phyloP scores from a whole-genome alignment of 257 asterid species.

The Gentiana macrophylla region DNA sequence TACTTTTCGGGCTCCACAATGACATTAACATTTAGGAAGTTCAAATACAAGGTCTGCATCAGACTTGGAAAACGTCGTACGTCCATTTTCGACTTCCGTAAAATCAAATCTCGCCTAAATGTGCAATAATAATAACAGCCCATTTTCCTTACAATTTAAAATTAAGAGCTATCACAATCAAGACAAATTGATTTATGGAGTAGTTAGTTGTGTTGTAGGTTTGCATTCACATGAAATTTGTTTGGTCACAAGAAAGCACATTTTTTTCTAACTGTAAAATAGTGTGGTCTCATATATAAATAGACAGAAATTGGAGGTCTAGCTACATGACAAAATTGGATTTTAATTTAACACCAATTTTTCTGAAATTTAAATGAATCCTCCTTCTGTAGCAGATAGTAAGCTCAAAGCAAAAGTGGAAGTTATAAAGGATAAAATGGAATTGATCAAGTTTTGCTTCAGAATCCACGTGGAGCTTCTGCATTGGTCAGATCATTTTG shows the following conservation, averaged over 20 bases:
- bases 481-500: slow-evolving; percentile 38
- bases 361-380: slow-evolving; percentile 48
- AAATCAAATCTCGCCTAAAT: no score
- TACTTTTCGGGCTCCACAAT: no score
- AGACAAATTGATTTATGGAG: no score
- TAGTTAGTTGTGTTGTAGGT: slow-evolving; percentile 37
- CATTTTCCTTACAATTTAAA: no score
- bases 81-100: no score
- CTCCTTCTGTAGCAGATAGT: slow-evolving; percentile 31
- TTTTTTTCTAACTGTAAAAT: slow-evolving; percentile 5
- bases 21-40: no score
- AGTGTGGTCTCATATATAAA: neutral
- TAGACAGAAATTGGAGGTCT: neutral
- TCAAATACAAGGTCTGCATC: no score
- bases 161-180: no score
- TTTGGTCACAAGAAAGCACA: slow-evolving; percentile 44
- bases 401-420: slow-evolving; percentile 37
- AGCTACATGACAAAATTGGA: neutral
- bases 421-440: slow-evolving; percentile 52
- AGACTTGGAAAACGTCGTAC: no score
- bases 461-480: slow-evolving; percentile 63
- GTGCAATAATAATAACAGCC: no score
- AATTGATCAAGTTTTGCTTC: slow-evolving; percentile 46
- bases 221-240: slow-evolving; percentile 47
- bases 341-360: slow-evolving; percentile 15